Evolutionary conservation across 306 rosid species (phyloP), one percentile per base, ranked within the genome.

Genomic region (Quercus wislizeni): DNA sequence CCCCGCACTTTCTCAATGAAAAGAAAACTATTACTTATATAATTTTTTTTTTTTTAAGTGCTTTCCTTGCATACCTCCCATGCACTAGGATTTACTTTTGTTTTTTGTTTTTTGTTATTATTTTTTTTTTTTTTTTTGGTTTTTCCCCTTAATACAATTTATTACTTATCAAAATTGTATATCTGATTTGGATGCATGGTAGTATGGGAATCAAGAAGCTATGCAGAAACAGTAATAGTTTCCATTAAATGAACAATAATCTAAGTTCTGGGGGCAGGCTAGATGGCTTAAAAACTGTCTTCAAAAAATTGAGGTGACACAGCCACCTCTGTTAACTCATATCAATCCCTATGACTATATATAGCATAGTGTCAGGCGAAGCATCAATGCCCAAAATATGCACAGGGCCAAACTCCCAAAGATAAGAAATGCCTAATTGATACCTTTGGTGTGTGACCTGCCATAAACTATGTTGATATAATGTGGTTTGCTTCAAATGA

Each of bases 281-380:
- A 69, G 63, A 54, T n/a, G 18, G 77, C 49, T 51, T 70, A 19
- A 41, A 27, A 35, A 35, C 41, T 35, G 8, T 69, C 55, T 70
- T 54, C 69, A 72, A 57, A 55, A 41, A 43, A 75, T 59, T 27
- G 4, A 69, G 74, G 55, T 59, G 55, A 51, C 57, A 51, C 3
- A n/a, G 72, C 49, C 75, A 65, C 74, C 58, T 65, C 14, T 28
- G 55, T 25, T 46, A 65, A 75, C 61, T 61, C 71, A 73, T 38
- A 20, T 74, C 61, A 41, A 74, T 78, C 38, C 69, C 78, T 55
- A 71, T 19, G 23, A 18, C 25, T 30, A 25, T 57, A 20, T 25
- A 30, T 75, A 49, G 54, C 56, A 43, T 74, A 61, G 18, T 14
- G 59, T 76, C 35, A 4, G n/a, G 65, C 14, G 67, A 71, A 69